Base-by-base conservation (phyloP, 2,329 filamentous ascomycete species). In the Diplodia corticola region DNA sequence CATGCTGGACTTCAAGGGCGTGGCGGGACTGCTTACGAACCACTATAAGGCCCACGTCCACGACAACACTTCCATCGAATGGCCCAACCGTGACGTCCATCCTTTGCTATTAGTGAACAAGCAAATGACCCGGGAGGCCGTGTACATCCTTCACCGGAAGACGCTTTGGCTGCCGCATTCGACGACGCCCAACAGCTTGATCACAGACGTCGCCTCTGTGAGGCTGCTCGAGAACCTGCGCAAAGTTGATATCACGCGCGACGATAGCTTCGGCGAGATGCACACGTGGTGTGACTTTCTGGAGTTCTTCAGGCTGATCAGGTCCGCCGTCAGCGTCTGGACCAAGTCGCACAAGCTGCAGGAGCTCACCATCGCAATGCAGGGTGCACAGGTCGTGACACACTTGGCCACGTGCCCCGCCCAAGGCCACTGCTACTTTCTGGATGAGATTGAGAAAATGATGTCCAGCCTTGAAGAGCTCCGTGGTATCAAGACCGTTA, bases 401-500 rank as follows among this genome's bases (percentile, higher is more conserved):
- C 65, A 67, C 30, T 13, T 67, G n/a, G 33, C 54, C 3, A 17
- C 22, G 10, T 63, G 65, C n/a, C 59, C 57, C 6, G 28, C 26
- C n/a, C 50, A 51, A 20, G 65, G 64, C 26, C 57, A 63, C 24
- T 67, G 65, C 49, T 63, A 54, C 57, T 63, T 67, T 12, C 48
- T 63, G 15, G 65, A 67, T 28, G 55, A 63, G 49, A 63, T 67
- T n/a, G 24, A 63, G 33, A 53, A 63, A 28, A 44, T 67, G 48
- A 35, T 67, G 57, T 17, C 33, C 48, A 33, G 30, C 22, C 22
- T 63, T 12, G 15, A 48, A 37, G 37, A 50, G 35, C 65, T 67
- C 44, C 65, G 65, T 17, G 65, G 59, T 7, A 63, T 67, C 57
- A 67, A 63, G 57, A 63, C 55, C 12, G 65, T 64, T 15, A 55